A percentile compares a stretch with the other conserved stretches of the same genome.
These are phyloP conservation scores for Candida glucosophila DNA, from an alignment of 1,139 yeast species.

Conservation along the genomic window DNA sequence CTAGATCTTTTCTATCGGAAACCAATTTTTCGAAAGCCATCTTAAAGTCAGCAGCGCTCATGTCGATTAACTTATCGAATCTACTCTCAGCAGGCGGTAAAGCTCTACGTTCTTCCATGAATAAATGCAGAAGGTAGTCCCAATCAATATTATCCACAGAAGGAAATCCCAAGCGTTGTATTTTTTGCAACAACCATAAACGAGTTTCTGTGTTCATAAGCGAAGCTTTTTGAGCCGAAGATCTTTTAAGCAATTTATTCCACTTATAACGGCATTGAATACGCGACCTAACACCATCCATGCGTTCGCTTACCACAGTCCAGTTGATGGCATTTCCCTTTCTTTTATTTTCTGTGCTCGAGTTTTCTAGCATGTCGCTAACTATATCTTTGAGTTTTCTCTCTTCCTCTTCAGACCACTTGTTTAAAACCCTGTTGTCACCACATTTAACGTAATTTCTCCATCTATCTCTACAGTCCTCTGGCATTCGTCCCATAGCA, in stretches of 20 bases:
- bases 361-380: slow-evolving; percentile 22
- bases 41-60: slow-evolving; percentile 28
- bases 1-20: slow-evolving; percentile 20
- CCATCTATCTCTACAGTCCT: slow-evolving; percentile 95
- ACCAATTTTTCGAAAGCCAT: slow-evolving; percentile 29
- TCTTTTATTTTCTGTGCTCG: slow-evolving; percentile 10
- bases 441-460: slow-evolving; percentile 93
- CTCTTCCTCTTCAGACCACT: slow-evolving; percentile 78
- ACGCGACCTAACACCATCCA: slow-evolving; percentile 83
- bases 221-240: slow-evolving; percentile 41
- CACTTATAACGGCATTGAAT: slow-evolving; percentile 94
- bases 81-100: too few relatives aligned
- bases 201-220: slow-evolving; percentile 43
- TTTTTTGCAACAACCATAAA: slow-evolving; percentile 47
- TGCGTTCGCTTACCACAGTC: slow-evolving; percentile 81
- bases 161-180: slow-evolving; percentile 40
- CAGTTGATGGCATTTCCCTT: slow-evolving; percentile 52
- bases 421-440: slow-evolving; percentile 56
- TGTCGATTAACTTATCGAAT: slow-evolving; percentile 8
- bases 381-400: slow-evolving; percentile 50
- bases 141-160: slow-evolving; percentile 53
- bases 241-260: slow-evolving; percentile 68
- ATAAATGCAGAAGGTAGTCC: slow-evolving; percentile 16
- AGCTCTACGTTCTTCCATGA: slow-evolving; percentile 5
- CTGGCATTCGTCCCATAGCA: slow-evolving; percentile 86